A percentile compares a stretch with the other conserved stretches of the same genome.
phyloP scores from a whole-genome alignment of 2,329 filamentous ascomycete species.

The Paecilomyces formosus region DNA sequence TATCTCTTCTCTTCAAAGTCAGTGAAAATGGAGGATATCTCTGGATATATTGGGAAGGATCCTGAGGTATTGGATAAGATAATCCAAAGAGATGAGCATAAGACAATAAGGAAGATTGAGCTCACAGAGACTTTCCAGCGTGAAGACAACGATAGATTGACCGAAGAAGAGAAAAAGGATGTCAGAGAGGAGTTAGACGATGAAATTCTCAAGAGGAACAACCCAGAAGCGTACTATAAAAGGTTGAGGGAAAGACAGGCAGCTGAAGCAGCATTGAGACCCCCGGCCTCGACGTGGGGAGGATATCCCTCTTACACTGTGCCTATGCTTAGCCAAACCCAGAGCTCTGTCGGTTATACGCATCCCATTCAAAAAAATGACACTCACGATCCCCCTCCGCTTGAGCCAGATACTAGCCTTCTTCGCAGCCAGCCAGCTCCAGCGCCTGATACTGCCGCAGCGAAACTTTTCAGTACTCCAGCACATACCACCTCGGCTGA shows the following conservation, averaged over 20 bases:
- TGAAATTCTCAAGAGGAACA: conserved; percentile 29
- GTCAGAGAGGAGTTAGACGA: conserved; percentile 41
- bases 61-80: conserved; percentile 52
- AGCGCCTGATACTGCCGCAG: not conserved
- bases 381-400: conserved; percentile 12
- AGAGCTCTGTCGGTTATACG: not conserved
- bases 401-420: conserved; percentile 12
- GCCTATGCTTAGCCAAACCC: not conserved
- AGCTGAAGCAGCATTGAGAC: not conserved
- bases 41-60: conserved; percentile 52
- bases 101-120: conserved; percentile 42
- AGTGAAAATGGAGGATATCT: conserved; percentile 46
- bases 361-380: not conserved
- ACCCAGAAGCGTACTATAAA: conserved; percentile 26
- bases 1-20: conserved; percentile 55
- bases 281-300: not conserved
- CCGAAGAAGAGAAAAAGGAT: conserved; percentile 53
- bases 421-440: not conserved
- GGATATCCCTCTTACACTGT: not conserved
- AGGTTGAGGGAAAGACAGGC: conserved; percentile 14
- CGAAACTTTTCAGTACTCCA: not conserved
- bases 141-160: conserved; percentile 58
- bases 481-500: not conserved
- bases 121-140: conserved; percentile 67
- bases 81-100: conserved; percentile 14